A percentile compares a stretch with the other conserved stretches of the same genome.
phyloP scores from a whole-genome alignment of 1,284 basidiomycete species.

The Coriolopsis trogii region DNA sequence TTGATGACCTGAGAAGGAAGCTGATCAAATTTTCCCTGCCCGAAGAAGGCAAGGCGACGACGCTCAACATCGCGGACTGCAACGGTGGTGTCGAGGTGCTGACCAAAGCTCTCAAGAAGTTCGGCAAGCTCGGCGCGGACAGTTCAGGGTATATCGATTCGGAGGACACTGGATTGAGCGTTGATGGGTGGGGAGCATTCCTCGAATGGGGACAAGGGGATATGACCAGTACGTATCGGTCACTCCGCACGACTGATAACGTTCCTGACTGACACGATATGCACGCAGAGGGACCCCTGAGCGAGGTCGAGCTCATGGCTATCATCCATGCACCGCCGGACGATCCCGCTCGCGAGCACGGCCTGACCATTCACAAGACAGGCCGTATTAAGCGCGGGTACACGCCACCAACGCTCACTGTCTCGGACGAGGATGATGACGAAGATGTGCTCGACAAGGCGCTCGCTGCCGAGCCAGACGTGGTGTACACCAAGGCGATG shows the following conservation, averaged over 20 bases:
- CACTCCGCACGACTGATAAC: not conserved
- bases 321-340: constrained; percentile 86
- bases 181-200: constrained; percentile 90
- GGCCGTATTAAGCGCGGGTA: constrained; percentile 37
- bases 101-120: constrained; percentile 86
- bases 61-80: constrained; percentile 81
- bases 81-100: constrained; percentile 82
- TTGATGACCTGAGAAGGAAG: constrained; percentile 80
- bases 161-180: constrained; percentile 68
- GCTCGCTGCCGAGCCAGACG: constrained; percentile 22
- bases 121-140: constrained; percentile 68
- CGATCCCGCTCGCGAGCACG: constrained; percentile 82
- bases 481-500: constrained; percentile 57
- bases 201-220: constrained; percentile 61
- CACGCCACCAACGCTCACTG: constrained; percentile 37
- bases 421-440: constrained; percentile 40
- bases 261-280: constrained; percentile 5
- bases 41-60: constrained; percentile 75
- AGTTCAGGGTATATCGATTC: constrained; percentile 56
- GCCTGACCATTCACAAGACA: constrained; percentile 71
- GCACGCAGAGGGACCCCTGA: constrained; percentile 68
- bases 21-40: constrained; percentile 86
- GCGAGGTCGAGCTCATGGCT: constrained; percentile 81
- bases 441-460: constrained; percentile 38
- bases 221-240: constrained; percentile 48